Percentiles rank a stretch among this genome's conserved stretches.
phyloP scores from a whole-genome alignment of 2,329 filamentous ascomycete species.

The Lomentospora prolificans region DNA sequence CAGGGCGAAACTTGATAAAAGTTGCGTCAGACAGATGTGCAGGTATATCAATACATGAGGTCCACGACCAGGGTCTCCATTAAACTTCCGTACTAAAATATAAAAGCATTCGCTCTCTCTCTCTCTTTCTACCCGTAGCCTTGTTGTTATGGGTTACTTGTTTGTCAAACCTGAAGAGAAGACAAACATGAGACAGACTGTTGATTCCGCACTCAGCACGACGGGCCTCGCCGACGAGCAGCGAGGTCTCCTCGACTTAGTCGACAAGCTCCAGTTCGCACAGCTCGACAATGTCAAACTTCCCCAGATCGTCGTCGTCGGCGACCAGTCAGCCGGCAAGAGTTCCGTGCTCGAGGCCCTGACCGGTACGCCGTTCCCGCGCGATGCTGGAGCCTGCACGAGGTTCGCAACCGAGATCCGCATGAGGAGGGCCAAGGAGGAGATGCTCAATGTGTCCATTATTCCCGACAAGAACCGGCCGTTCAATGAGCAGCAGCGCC shows the following conservation, averaged over 20 bases:
- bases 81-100: neutral
- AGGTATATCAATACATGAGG: neutral
- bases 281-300: constrained; percentile 43
- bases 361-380: constrained; percentile 50
- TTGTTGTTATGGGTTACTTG: constrained; percentile 2
- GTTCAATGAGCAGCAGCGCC: constrained; percentile 33
- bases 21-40: neutral
- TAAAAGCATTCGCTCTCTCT: neutral
- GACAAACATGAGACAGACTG: constrained; percentile 16
- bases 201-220: constrained; percentile 38
- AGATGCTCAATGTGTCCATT: constrained; percentile 39
- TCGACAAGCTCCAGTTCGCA: constrained; percentile 44
- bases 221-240: constrained; percentile 44
- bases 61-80: neutral
- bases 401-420: constrained; percentile 52
- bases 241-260: constrained; percentile 44
- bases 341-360: constrained; percentile 55
- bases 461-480: constrained; percentile 41
- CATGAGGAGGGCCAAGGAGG: constrained; percentile 36
- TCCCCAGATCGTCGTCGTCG: constrained; percentile 54
- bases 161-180: constrained; percentile 4
- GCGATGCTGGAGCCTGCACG: constrained; percentile 50
- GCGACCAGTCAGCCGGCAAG: constrained; percentile 55
- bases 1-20: neutral
- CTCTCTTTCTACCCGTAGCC: neutral